Conservation (phyloP, 164 flowering plant species). For the Echeveria elegans region DNA sequence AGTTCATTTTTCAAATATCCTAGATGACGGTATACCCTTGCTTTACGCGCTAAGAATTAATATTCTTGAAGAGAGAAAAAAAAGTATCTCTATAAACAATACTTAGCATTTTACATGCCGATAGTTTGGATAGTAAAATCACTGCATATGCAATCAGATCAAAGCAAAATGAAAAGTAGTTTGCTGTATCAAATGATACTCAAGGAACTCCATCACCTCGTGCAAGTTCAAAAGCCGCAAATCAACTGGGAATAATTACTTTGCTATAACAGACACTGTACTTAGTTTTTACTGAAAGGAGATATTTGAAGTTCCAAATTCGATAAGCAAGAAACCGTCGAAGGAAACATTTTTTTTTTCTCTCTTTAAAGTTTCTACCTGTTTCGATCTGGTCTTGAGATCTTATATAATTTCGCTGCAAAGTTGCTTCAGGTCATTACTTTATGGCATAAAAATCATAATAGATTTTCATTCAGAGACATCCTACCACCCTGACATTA, state of each 20-base stretch:
- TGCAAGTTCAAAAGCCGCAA: too few relatives aligned
- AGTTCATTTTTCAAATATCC: neutral
- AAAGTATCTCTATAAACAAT: neutral
- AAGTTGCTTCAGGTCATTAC: neutral
- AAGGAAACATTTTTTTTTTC: too few relatives aligned
- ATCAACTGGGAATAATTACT: too few relatives aligned
- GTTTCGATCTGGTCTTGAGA: neutral
- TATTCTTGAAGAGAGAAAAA: neutral
- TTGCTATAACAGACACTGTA: too few relatives aligned
- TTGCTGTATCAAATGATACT: too few relatives aligned
- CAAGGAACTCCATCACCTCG: too few relatives aligned
- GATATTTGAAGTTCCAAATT: too few relatives aligned
- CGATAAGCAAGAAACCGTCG: neutral
- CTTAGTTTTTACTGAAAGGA: too few relatives aligned
- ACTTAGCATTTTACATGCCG: neutral
- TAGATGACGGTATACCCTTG: neutral
- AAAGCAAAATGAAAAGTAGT: too few relatives aligned
- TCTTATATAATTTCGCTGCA: neutral
- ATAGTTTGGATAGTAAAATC: too few relatives aligned
- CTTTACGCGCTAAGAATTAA: conserved; percentile 2
- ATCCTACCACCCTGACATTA: neutral
- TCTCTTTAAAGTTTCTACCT: neutral
- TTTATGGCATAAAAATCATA: neutral
- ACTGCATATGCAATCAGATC: neutral
- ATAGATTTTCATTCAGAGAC: neutral